These are phyloP conservation scores for Bolboschoenoplectus hybrid DNA, from an alignment of 202 grass and related monocot species.

Conservation along the genomic window DNA sequence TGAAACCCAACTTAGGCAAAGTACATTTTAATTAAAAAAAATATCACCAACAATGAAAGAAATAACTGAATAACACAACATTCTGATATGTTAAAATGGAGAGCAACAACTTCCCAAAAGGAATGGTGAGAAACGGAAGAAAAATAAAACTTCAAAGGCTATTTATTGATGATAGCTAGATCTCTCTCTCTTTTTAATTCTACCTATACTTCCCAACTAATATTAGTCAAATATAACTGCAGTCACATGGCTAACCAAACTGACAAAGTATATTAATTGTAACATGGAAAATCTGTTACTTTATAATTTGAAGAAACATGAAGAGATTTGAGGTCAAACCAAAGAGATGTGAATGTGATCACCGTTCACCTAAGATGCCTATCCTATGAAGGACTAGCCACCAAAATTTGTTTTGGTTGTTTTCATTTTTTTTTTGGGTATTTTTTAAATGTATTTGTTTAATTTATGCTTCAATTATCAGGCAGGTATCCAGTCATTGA, in stretches of 20 bases:
- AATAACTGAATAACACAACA: not conserved
- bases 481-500: not conserved
- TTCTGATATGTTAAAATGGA: slow-evolving; percentile 12
- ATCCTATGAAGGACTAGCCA: not conserved
- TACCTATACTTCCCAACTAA: slow-evolving; percentile 15
- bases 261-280: slow-evolving; percentile 21
- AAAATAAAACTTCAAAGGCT: not conserved
- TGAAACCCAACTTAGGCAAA: not conserved
- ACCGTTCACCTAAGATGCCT: not conserved
- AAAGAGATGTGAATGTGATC: not conserved
- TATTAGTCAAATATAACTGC: slow-evolving; percentile 38
- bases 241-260: slow-evolving; percentile 35
- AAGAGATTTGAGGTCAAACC: slow-evolving; percentile 17
- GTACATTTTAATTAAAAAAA: not conserved
- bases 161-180: not conserved
- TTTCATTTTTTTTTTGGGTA: not conserved
- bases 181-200: slow-evolving; percentile 9
- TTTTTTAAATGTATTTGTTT: not conserved
- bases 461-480: slow-evolving; percentile 8
- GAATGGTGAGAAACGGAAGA: not conserved
- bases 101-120: not conserved
- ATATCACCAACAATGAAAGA: too few relatives aligned
- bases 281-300: slow-evolving; percentile 7
- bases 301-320: slow-evolving; percentile 24
- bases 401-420: not conserved